A percentile compares a stretch with the other conserved stretches of the same genome.
These are phyloP conservation scores for Verticillium tricorpus DNA, from an alignment of 2,329 filamentous ascomycete genomes.

Conservation along the genomic window DNA sequence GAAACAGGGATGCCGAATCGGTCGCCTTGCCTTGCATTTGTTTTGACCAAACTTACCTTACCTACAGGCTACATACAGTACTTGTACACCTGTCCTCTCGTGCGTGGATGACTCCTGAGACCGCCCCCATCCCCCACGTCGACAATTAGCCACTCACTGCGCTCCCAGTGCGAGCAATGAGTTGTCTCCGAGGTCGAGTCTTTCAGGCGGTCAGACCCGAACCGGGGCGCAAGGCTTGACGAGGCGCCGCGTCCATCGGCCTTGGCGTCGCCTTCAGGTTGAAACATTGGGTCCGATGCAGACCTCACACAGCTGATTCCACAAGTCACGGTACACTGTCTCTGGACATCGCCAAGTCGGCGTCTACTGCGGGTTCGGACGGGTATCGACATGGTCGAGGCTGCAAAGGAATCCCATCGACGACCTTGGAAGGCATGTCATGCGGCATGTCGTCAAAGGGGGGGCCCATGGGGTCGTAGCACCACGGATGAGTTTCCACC, in stretches of 20 bases:
- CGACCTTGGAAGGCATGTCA: slow-evolving; percentile 1
- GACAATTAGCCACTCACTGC: neutral
- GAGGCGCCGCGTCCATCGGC: slow-evolving; percentile 1
- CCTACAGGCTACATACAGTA: neutral
- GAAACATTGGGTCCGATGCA: slow-evolving; percentile 9
- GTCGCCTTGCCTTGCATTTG: neutral
- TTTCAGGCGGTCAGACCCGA: slow-evolving; percentile 12
- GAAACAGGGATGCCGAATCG: neutral
- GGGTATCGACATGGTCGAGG: neutral
- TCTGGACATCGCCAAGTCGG: slow-evolving; percentile 1
- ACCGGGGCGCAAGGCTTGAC: neutral
- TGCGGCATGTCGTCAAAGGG: neutral
- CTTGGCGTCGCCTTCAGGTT: slow-evolving; percentile 5
- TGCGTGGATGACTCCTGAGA: neutral
- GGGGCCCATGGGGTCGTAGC: neutral
- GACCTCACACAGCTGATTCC: slow-evolving; percentile 5
- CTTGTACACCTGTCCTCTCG: neutral
- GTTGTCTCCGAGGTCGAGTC: neutral
- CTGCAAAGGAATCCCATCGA: slow-evolving; percentile 3
- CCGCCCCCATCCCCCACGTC: neutral
- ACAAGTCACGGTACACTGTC: neutral
- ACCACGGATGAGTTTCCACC: neutral
- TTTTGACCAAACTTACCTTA: neutral
- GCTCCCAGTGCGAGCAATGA: neutral
- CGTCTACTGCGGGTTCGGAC: neutral